Evolutionary conservation across 345 rosid genomes (phyloP).

Genomic region (Alliaria petiolata): DNA sequence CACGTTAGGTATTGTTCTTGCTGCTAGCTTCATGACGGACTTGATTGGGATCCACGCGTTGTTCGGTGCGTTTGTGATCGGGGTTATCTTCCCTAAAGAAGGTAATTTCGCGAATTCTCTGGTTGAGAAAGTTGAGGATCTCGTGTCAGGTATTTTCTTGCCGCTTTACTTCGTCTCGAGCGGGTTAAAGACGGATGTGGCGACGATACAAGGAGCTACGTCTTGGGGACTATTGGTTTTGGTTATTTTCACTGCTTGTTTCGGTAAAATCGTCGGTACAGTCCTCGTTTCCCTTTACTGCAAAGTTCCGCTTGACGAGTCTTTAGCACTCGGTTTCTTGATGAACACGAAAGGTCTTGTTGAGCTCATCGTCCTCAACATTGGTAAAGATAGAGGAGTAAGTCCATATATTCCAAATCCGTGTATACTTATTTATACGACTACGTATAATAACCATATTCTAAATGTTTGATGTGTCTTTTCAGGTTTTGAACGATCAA

Average conservation of each 20-base stretch:
- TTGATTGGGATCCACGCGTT: constrained; percentile 53
- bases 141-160: constrained; percentile 46
- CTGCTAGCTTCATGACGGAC: constrained; percentile 50
- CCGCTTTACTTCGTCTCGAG: constrained; percentile 59
- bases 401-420: neutral
- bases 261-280: constrained; percentile 54
- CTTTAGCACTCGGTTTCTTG: constrained; percentile 52
- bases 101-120: constrained; percentile 38
- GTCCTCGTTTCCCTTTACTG: constrained; percentile 40
- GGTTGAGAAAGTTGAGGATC: constrained; percentile 50
- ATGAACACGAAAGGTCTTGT: constrained; percentile 66
- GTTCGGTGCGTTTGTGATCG: constrained; percentile 55
- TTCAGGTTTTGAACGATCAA: constrained; percentile 56
- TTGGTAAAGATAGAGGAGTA: constrained; percentile 55
- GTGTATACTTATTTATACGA: too few species aligned
- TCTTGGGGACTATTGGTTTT: constrained; percentile 50
- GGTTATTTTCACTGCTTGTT: constrained; percentile 52
- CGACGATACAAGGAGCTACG: constrained; percentile 37
- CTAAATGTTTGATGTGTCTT: neutral
- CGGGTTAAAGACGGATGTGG: constrained; percentile 49
- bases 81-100: constrained; percentile 49
- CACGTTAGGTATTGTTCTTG: constrained; percentile 44
- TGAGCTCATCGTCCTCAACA: constrained; percentile 47
- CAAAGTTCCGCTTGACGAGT: constrained; percentile 42
- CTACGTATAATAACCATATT: too few species aligned